Conservation (phyloP, 345 rosid genomes). For the Eutrema yunnanense region DNA sequence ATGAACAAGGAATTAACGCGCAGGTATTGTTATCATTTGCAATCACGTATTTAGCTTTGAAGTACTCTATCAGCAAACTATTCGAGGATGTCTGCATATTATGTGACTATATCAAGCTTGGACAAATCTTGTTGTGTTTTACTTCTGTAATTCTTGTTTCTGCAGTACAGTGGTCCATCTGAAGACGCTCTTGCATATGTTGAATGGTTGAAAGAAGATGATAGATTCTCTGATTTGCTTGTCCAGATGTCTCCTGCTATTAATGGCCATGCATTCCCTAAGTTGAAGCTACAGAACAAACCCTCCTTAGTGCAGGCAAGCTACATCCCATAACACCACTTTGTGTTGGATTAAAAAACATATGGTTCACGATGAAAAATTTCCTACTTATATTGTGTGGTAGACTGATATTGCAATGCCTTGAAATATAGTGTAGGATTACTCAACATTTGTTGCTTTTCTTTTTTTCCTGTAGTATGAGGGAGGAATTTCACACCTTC, state of each 20-base stretch:
- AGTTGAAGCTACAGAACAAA: constrained; percentile 76
- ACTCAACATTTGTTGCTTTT: neutral
- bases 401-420: neutral
- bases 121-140: constrained; percentile 2
- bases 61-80: neutral
- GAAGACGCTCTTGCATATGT: constrained; percentile 70
- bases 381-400: neutral
- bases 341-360: neutral
- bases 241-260: constrained; percentile 81
- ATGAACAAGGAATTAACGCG: constrained; percentile 90
- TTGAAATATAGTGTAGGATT: neutral
- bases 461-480: constrained; percentile 47
- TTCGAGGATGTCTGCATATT: neutral
- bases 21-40: constrained; percentile 48
- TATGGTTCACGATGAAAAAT: neutral
- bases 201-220: constrained; percentile 70
- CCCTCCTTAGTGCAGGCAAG: constrained; percentile 89
- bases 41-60: neutral
- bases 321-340: neutral
- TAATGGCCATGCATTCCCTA: constrained; percentile 82
- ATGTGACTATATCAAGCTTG: neutral
- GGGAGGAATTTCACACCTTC: constrained; percentile 80
- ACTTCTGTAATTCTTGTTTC: constrained; percentile 6
- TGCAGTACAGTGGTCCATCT: constrained; percentile 93
- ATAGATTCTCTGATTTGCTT: constrained; percentile 59